Percentiles rank a stretch among this genome's conserved stretches.
These are phyloP conservation scores for Diaporthe vaccinii DNA, from an alignment of 2,329 filamentous ascomycete species.

Conservation along the genomic window DNA sequence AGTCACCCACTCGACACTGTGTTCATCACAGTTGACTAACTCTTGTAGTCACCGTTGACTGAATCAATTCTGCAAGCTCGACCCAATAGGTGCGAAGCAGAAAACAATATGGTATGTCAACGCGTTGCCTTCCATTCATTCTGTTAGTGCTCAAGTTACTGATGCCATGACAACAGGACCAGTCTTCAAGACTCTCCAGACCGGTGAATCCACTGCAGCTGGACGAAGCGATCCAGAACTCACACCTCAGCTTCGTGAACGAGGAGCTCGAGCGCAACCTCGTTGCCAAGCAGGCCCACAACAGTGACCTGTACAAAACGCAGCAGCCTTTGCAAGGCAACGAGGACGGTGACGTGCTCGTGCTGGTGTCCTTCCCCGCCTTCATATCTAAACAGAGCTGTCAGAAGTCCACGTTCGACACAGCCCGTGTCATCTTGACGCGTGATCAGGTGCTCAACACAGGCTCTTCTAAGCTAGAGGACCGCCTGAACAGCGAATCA, in stretches of 20 bases:
- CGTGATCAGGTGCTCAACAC: constrained; percentile 31
- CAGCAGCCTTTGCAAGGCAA: constrained; percentile 11
- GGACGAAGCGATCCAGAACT: neutral
- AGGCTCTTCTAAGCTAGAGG: constrained; percentile 25
- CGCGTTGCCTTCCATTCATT: neutral
- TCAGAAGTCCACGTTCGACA: constrained; percentile 11
- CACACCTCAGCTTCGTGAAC: neutral
- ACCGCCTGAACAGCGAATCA: constrained; percentile 20
- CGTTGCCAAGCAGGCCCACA: constrained; percentile 31
- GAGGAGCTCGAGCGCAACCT: constrained; percentile 18
- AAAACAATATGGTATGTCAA: neutral
- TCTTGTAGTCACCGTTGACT: neutral
- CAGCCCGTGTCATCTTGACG: constrained; percentile 26
- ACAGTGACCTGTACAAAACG: constrained; percentile 32
- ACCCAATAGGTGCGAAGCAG: neutral
- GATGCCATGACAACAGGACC: neutral
- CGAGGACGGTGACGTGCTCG: neutral
- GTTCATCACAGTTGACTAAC: neutral
- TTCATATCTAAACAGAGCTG: constrained; percentile 21
- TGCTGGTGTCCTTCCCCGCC: constrained; percentile 29
- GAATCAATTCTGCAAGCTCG: neutral
- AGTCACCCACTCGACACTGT: neutral
- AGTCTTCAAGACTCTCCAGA: neutral
- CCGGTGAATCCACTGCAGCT: neutral
- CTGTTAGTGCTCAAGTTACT: constrained; percentile 2